Conservation (phyloP, 805 yeast genomes). For the Candida manassasensis region DNA sequence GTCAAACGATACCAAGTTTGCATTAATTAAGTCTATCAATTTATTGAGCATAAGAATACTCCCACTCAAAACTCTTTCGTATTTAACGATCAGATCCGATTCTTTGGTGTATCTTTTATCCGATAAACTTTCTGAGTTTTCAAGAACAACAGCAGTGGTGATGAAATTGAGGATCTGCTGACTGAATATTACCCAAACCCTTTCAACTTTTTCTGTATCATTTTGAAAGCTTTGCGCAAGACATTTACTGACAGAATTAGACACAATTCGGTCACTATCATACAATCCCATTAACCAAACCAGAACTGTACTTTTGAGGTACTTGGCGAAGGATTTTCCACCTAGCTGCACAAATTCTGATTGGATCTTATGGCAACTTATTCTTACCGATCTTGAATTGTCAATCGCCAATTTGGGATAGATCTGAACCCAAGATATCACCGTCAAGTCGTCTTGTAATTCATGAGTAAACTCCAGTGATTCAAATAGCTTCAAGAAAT, state of each 20-base stretch:
- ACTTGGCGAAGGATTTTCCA: slow-evolving; percentile 54
- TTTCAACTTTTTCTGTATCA: slow-evolving; percentile 42
- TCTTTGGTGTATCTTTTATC: slow-evolving; percentile 67
- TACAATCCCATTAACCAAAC: slow-evolving; percentile 66
- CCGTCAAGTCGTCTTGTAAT: slow-evolving; percentile 44
- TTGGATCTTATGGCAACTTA: slow-evolving; percentile 60
- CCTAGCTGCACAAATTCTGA: slow-evolving; percentile 43
- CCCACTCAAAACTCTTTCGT: slow-evolving; percentile 50
- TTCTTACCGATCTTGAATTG: slow-evolving; percentile 60
- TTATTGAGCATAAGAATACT: slow-evolving; percentile 46
- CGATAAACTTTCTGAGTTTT: slow-evolving; percentile 59
- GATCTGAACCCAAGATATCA: slow-evolving; percentile 71
- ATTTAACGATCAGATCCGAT: slow-evolving; percentile 65
- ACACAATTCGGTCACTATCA: slow-evolving; percentile 65
- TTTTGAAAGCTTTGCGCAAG: slow-evolving; percentile 54
- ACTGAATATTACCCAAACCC: slow-evolving; percentile 58
- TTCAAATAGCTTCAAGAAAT: slow-evolving; percentile 36
- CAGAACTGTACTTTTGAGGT: slow-evolving; percentile 68
- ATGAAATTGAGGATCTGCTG: slow-evolving; percentile 53
- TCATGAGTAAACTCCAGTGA: slow-evolving; percentile 13
- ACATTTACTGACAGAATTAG: slow-evolving; percentile 43
- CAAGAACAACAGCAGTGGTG: slow-evolving; percentile 48
- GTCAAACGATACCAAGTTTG: slow-evolving; percentile 3
- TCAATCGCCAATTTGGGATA: slow-evolving; percentile 78
- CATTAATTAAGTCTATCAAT: slow-evolving; percentile 18